Percentiles rank a stretch among this genome's conserved stretches.
Conservation (phyloP, 371 early-diverging fungal genomes). For the Rhizopus delemar region DNA sequence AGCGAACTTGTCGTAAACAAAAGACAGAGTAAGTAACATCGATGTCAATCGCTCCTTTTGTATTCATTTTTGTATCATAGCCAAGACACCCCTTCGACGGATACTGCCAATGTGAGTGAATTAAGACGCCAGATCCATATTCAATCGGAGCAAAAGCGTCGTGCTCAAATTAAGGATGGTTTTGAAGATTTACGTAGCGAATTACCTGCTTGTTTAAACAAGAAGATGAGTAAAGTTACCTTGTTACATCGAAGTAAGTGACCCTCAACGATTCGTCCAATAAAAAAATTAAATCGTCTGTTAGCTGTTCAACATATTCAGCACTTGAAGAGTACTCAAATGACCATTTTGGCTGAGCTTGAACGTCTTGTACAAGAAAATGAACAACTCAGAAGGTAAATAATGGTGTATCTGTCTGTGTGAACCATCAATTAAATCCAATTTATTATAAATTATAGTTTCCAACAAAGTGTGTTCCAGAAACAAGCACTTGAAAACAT, state of each 20-base stretch:
- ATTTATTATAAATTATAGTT: constrained; percentile 20
- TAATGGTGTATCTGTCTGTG: constrained; percentile 11
- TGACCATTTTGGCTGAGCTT: constrained; percentile 36
- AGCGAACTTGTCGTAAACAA: constrained; percentile 18
- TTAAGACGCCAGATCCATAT: constrained; percentile 52
- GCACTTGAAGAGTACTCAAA: constrained; percentile 38
- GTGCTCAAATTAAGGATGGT: constrained; percentile 54
- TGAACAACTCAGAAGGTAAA: constrained; percentile 38
- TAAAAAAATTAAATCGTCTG: neutral
- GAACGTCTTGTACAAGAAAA: constrained; percentile 41
- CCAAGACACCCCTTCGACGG: constrained; percentile 1
- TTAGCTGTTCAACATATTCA: constrained; percentile 41
- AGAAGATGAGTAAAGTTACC: constrained; percentile 51
- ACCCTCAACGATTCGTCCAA: neutral
- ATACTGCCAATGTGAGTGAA: constrained; percentile 25
- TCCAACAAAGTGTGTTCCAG: constrained; percentile 51
- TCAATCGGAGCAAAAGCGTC: constrained; percentile 55
- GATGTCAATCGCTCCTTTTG: neutral
- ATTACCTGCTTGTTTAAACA: constrained; percentile 42
- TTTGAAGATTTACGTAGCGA: constrained; percentile 49
- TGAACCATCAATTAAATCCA: neutral
- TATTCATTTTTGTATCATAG: neutral
- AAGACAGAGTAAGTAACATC: constrained; percentile 17
- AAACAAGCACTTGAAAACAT: constrained; percentile 55
- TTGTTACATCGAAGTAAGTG: constrained; percentile 45